Base-by-base conservation (phyloP, 352 stramenopile genomes). In the Pythium scleroteichum region DNA sequence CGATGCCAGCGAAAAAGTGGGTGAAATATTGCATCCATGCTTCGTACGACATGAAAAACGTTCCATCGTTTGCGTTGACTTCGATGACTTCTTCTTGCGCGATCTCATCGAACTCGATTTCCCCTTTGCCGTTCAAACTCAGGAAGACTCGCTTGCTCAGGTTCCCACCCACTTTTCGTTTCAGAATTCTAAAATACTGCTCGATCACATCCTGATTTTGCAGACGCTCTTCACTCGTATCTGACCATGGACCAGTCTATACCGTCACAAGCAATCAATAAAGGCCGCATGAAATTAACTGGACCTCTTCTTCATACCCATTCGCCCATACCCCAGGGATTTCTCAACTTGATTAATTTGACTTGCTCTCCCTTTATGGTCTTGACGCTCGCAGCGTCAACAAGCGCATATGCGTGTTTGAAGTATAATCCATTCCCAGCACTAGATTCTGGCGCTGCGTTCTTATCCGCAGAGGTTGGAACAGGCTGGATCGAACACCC, bases 11-110 rank as follows among this genome's bases (percentile, higher is more conserved):
- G 49, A 97, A 97, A 41, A 98, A 92, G 40, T 96, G 85, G 0
- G 88, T 97, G 61, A 95, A 98, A 50, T 91, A 85, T 51, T 84
- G 65, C 66, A 84, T 87, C 88, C 88, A 97, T 2, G 87, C 90
- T 23, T 91, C 79, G 57, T 74, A 98, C 14, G 77, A 75, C 87
- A 97, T 98, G 73, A 97, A 97, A 55, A 98, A 98, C 2, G 88
- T 96, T 3, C 91, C 91, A 52, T 97, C 91, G 39, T 87, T 92
- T 3, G 75, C 63, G 42, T 97, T 96, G 20, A 90, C 72, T 16
- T 94, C 82, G 7, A 87, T 65, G 3, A 89, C 69, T 38, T 97
- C 84, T 56, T 92, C 85, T 55, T 92, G 76, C 1, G 71, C 66
- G 42, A 90, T 88, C 27, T 90, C 81, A 14, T 85, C 78, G 6